These are phyloP conservation scores for Phytophthora uliginosa DNA, from an alignment of 352 stramenopile genomes.

Conservation along the genomic window DNA sequence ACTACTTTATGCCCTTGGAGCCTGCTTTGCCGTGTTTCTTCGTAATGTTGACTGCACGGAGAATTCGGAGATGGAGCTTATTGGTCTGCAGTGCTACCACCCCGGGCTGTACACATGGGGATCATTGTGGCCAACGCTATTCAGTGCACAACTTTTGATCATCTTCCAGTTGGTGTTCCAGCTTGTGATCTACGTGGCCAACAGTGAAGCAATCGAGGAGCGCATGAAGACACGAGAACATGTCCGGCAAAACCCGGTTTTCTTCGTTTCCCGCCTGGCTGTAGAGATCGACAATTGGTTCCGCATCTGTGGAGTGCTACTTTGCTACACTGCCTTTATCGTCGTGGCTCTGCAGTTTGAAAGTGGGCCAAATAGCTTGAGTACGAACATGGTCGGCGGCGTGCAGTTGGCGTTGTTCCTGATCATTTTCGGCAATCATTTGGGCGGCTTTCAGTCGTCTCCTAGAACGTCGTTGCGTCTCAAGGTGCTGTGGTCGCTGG, in stretches of 20 bases:
- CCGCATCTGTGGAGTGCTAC: slow-evolving; percentile 61
- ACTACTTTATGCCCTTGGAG: slow-evolving; percentile 73
- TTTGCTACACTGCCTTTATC: slow-evolving; percentile 83
- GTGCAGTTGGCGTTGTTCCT: slow-evolving; percentile 75
- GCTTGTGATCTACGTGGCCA: slow-evolving; percentile 86
- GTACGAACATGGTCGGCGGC: slow-evolving; percentile 73
- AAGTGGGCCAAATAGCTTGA: slow-evolving; percentile 51
- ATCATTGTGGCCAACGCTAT: slow-evolving; percentile 83
- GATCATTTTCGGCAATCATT: slow-evolving; percentile 75
- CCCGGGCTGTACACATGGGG: slow-evolving; percentile 66
- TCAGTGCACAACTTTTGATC: slow-evolving; percentile 85
- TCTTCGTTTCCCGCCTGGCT: slow-evolving; percentile 75
- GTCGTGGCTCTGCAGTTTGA: slow-evolving; percentile 79
- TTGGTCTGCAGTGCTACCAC: slow-evolving; percentile 82
- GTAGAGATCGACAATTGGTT: slow-evolving; percentile 87
- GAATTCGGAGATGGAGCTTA: slow-evolving; percentile 54
- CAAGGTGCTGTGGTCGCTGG: slow-evolving; percentile 83
- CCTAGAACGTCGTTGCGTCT: slow-evolving; percentile 77
- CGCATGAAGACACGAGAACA: slow-evolving; percentile 68
- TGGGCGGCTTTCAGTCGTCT: slow-evolving; percentile 69
- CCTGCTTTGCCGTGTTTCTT: slow-evolving; percentile 82
- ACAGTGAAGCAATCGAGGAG: slow-evolving; percentile 76
- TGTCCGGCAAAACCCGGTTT: slow-evolving; percentile 77
- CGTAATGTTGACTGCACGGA: slow-evolving; percentile 81
- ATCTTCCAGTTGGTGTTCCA: slow-evolving; percentile 90